phyloP scores from a whole-genome alignment of 2,329 filamentous ascomycete genomes.

The Paraphoma sp. region DNA sequence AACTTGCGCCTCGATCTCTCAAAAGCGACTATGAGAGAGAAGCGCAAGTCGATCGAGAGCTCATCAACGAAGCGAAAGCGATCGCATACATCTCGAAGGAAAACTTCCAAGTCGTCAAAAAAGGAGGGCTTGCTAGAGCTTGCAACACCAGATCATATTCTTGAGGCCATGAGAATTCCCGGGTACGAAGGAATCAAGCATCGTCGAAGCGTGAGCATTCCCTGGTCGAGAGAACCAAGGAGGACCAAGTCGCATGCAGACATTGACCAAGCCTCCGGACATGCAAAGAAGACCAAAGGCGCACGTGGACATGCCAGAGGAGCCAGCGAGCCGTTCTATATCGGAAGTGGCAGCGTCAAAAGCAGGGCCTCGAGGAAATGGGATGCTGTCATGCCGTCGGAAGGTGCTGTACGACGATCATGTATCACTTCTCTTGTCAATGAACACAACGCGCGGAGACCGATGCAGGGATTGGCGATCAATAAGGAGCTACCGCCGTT shows the following conservation, averaged over 20 bases:
- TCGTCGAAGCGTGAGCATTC: neutral
- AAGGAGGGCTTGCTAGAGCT: neutral
- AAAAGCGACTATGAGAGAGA: neutral
- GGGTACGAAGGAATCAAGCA: neutral
- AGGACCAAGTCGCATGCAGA: neutral
- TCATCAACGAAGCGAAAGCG: neutral
- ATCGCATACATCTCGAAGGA: neutral
- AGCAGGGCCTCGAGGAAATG: neutral
- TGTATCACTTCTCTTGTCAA: constrained; percentile 9
- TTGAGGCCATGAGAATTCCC: neutral
- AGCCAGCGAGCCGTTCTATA: neutral
- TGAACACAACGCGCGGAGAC: neutral
- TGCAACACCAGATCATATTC: neutral
- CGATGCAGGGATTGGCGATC: constrained; percentile 1
- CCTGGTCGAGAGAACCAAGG: neutral
- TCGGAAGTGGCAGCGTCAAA: neutral
- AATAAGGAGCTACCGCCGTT: constrained; percentile 16
- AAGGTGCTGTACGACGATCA: constrained; percentile 5
- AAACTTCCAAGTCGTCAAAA: neutral
- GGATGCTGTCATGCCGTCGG: constrained; percentile 3
- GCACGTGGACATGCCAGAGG: neutral
- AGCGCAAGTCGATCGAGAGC: neutral
- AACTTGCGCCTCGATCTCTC: constrained; percentile 4
- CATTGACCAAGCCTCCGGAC: neutral
- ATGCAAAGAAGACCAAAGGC: neutral